These are phyloP conservation scores for Phialophora verrucosa DNA, from an alignment of 2,329 filamentous ascomycete species.

Conservation along the genomic window DNA sequence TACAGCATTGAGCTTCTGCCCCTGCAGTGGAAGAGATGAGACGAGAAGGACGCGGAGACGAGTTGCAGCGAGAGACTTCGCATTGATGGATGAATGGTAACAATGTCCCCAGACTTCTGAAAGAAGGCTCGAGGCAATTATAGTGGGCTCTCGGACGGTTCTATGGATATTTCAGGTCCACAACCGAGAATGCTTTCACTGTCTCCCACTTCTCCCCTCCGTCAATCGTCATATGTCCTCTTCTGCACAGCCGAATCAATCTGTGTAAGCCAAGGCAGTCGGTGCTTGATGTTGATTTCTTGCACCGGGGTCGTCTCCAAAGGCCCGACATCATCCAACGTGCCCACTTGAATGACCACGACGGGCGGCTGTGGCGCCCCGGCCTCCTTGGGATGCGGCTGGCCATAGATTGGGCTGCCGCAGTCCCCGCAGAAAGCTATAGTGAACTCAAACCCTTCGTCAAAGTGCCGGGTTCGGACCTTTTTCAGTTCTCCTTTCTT, in stretches of 20 bases:
- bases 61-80: not conserved
- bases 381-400: constrained; percentile 3
- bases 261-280: constrained; percentile 8
- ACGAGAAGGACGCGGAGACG: not conserved
- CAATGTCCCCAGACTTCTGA: too few relatives aligned
- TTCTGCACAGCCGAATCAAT: constrained; percentile 13
- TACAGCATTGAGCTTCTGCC: constrained; percentile 15
- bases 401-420: constrained; percentile 24
- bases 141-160: too few relatives aligned
- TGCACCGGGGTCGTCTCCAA: constrained; percentile 6
- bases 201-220: not conserved
- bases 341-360: constrained; percentile 19
- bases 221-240: constrained; percentile 17
- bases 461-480: constrained; percentile 15
- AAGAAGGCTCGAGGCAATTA: too few relatives aligned
- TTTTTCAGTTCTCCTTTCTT: constrained; percentile 11
- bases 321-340: constrained; percentile 15
- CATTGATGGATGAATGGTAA: not conserved
- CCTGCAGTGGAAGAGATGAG: constrained; percentile 8
- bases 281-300: constrained; percentile 24
- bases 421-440: constrained; percentile 19
- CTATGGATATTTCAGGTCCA: too few relatives aligned
- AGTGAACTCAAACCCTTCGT: constrained; percentile 24
- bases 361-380: not conserved
- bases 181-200: not conserved